Base-by-base conservation (phyloP, 768 basidiomycete genomes). In the Inosperma sp. region DNA sequence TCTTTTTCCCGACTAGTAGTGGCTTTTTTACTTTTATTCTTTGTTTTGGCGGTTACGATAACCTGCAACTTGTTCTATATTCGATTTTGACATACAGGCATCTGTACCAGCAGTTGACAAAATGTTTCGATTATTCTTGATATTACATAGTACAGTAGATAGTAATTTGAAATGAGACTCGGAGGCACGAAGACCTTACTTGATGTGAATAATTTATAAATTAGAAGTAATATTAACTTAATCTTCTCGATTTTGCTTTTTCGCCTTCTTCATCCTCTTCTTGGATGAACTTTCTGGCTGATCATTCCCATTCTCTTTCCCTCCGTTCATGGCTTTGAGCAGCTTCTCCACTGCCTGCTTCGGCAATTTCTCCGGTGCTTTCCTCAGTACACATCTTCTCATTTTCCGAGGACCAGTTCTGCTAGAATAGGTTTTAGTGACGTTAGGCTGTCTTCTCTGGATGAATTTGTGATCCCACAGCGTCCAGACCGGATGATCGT, bases 331-430 rank as follows among this genome's bases (percentile, higher is more conserved):
- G n/a, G 42, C 42, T 21, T 19, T 41, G 30, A 51, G 8, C 2
- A 41, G n/a, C n/a, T 70, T 77, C 41, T 72, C 72, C 33, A 86
- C 76, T 0, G 88, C 86, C 54, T 79, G 74, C 36, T 67, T 64
- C 12, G 81, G 71, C 21, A 88, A 71, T 61, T 85, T 88, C 59
- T 83, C 80, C 0, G 88, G 88, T 0, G 89, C 79, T 54, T 82
- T 82, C 47, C 76, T 88, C 88, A 90, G 57, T 90, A 90, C 25
- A 90, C 48, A 50, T 76, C 78, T 56, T 88, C 88, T 52, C 74
- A 70, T 61, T 67, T 78, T 4, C 85, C 88, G 6, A 65, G 62
- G 0, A 90, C 77, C 13, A 82, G 36, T 59, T 88, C 88, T 35
- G 79, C 58, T 14, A 46, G 19, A 12, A 88, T 72, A 0, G 66